A percentile compares a stretch with the other conserved stretches of the same genome.
Conservation (phyloP, 495 filamentous ascomycete species). For the Rusavskia elegans region DNA sequence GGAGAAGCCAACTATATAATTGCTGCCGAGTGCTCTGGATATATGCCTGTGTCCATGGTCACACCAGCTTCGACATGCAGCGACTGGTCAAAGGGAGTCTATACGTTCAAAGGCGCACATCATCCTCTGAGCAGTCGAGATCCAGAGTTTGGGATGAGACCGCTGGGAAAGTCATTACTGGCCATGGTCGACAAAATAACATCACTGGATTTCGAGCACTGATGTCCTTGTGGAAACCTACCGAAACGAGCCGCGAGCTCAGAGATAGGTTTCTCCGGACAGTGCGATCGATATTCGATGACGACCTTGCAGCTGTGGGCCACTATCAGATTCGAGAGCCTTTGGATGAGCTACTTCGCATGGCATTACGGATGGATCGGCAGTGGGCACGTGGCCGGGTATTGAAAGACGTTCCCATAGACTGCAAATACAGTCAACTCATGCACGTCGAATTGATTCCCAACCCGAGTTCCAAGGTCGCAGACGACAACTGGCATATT, state of each 20-base stretch:
- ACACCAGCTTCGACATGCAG: slow-evolving; percentile 22
- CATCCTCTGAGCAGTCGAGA: neutral
- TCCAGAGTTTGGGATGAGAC: slow-evolving; percentile 13
- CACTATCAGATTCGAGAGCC: neutral
- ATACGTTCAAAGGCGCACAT: neutral
- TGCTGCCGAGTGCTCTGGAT: slow-evolving; percentile 31
- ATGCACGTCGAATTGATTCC: neutral
- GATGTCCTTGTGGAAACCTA: neutral
- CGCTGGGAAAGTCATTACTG: slow-evolving; percentile 24
- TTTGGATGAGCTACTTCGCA: slow-evolving; percentile 2
- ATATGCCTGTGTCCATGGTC: slow-evolving; percentile 27
- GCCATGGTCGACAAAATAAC: neutral
- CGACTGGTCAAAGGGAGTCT: slow-evolving; percentile 12
- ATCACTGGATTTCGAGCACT: neutral
- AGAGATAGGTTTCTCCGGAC: neutral
- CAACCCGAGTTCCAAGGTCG: too few species aligned
- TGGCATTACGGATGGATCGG: slow-evolving; percentile 8
- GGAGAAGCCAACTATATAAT: slow-evolving; percentile 22
- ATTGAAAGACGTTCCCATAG: neutral
- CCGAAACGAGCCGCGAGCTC: neutral
- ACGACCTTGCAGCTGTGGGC: slow-evolving; percentile 1
- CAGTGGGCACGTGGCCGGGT: slow-evolving; percentile 3
- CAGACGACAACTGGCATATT: too few species aligned
- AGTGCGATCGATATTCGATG: slow-evolving; percentile 16
- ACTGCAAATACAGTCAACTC: neutral